These are phyloP conservation scores for Venturia asperata DNA, from an alignment of 2,329 filamentous ascomycete genomes.

Conservation along the genomic window DNA sequence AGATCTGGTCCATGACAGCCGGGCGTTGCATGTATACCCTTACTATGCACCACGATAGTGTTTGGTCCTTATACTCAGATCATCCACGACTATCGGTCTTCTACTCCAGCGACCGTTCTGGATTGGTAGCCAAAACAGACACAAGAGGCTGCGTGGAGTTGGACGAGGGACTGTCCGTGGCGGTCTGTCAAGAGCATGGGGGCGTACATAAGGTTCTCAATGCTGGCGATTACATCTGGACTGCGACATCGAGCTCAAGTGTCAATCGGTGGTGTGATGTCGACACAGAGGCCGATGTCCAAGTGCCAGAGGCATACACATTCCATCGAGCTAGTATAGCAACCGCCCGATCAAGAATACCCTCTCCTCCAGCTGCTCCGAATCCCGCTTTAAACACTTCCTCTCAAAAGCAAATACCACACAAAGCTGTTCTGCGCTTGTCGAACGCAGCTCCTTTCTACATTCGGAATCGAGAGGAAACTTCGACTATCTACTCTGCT, in stretches of 20 bases:
- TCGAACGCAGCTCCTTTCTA: constrained; percentile 73
- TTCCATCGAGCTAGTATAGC: constrained; percentile 49
- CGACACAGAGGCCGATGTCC: constrained; percentile 66
- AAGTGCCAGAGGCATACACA: constrained; percentile 43
- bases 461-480: constrained; percentile 48
- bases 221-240: constrained; percentile 76
- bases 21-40: constrained; percentile 96
- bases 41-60: constrained; percentile 97
- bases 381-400: constrained; percentile 24
- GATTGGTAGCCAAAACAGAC: constrained; percentile 93
- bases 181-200: constrained; percentile 86
- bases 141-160: constrained; percentile 67
- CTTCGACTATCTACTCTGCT: constrained; percentile 45
- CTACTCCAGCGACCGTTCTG: constrained; percentile 89
- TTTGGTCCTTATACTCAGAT: constrained; percentile 91
- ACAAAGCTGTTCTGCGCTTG: constrained; percentile 70
- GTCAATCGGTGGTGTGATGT: constrained; percentile 89
- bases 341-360: constrained; percentile 36
- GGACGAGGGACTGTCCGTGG: constrained; percentile 83
- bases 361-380: constrained; percentile 32
- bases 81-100: constrained; percentile 81
- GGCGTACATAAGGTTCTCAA: constrained; percentile 60
- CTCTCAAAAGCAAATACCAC: constrained; percentile 53
- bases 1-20: constrained; percentile 93
- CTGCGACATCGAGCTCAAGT: constrained; percentile 79